Evolutionary conservation across 78 protist genomes (phyloP).

Genomic region (Chrysochromulina parva): DNA sequence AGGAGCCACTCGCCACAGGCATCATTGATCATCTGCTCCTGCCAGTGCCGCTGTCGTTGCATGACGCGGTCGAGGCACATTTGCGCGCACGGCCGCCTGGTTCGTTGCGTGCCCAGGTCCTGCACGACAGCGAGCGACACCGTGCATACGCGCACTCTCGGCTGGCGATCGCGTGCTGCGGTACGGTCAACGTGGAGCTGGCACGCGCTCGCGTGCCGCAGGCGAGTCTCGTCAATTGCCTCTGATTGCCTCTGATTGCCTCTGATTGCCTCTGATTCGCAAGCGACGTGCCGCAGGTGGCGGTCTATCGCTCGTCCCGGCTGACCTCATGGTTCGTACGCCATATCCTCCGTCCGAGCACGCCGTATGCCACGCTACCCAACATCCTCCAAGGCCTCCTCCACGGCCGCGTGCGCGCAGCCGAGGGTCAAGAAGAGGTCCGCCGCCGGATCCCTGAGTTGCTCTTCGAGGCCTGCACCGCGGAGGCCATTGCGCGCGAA

Average conservation of each 20-base stretch:
- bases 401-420: no score
- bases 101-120: background rate
- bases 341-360: background rate
- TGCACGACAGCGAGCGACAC: background rate
- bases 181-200: constrained; percentile 18
- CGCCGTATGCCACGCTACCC: background rate
- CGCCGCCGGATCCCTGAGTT: background rate
- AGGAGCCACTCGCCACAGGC: no score
- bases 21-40: no score
- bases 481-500: background rate
- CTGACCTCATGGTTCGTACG: background rate
- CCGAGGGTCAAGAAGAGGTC: no score
- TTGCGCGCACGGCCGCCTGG: background rate
- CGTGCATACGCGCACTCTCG: background rate
- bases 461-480: background rate
- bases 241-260: no score
- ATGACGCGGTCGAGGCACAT: background rate
- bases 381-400: background rate
- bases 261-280: no score
- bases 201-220: background rate
- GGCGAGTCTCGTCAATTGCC: background rate
- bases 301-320: background rate
- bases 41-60: background rate
- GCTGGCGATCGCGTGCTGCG: background rate
- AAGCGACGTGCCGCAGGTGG: background rate